Evolutionary conservation across 2,329 filamentous ascomycete genomes (phyloP), one percentile per base, ranked within the genome.

Genomic region (Fusarium fujikuroi): DNA sequence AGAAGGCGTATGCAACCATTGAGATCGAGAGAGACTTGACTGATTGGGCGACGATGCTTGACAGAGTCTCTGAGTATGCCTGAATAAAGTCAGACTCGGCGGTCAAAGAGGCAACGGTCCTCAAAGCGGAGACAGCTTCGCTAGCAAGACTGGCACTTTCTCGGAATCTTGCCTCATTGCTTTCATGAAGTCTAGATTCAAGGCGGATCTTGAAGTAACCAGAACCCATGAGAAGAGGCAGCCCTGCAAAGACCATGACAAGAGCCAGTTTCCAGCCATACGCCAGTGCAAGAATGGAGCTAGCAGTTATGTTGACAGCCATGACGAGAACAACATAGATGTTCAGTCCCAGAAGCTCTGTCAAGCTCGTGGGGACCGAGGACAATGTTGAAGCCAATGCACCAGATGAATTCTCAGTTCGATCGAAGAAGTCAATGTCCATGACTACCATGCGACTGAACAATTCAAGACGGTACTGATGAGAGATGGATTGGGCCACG

Each of bases 211-310:
- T 81, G 14, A 81, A 52, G 63, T 81, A 85, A 0, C 86, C 86
- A 4, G 81, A 75, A 2, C 76, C 57, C 2, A 87, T 44, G 15
- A 88, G 72, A 1, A 82, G 80, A 3, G 85, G 81, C 15, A 87
- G 68, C 5, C 81, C 83, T 16, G 80, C 85, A 46, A 84, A 82
- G 1, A 84, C 77, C 34, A 81, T 79, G 0, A 87, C 84, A 5
- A 87, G 77, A 1, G 81, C 83, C 3, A 88, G 76, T 40, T 83
- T 86, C 85, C 84, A 88, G 2, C 80, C 81, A 59, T 82, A 79
- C 0, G 76, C 81, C 5, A 88, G 70, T 1, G 83, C 79, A 1
- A 88, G 72, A 3, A 84, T 78, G 28, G 79, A 80, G 60, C 79
- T 82, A 6, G 80, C 78, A 2, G 84, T 34, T 0, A 88, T 67